A percentile compares a stretch with the other conserved stretches of the same genome.
Evolutionary conservation across 2,329 filamentous ascomycete genomes (phyloP).

Genomic region (Aspergillus ochraceus): DNA sequence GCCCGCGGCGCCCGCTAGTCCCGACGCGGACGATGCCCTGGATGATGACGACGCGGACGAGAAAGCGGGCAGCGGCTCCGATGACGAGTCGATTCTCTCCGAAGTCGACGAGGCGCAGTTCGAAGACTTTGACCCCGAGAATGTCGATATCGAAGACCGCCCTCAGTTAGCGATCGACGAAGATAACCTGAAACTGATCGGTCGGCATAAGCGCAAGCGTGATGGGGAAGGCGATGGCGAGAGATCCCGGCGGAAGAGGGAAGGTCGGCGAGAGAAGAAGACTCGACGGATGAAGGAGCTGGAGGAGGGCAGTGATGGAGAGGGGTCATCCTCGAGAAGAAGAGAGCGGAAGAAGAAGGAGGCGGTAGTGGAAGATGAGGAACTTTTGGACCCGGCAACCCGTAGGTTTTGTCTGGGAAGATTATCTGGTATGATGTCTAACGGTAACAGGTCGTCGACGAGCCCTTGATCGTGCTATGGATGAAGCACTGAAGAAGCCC

Average conservation of each 20-base stretch:
- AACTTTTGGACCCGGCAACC: slow-evolving; percentile 79
- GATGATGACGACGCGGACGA: slow-evolving; percentile 22
- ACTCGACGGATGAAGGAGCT: slow-evolving; percentile 72
- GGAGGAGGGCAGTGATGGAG: slow-evolving; percentile 52
- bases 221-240: slow-evolving; percentile 61
- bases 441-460: slow-evolving; percentile 61
- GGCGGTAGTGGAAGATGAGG: slow-evolving; percentile 67
- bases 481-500: slow-evolving; percentile 82
- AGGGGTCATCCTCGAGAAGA: slow-evolving; percentile 49
- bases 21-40: slow-evolving; percentile 12
- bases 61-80: slow-evolving; percentile 50
- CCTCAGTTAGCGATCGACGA: slow-evolving; percentile 61
- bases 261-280: slow-evolving; percentile 58
- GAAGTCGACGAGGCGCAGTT: slow-evolving; percentile 67
- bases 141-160: slow-evolving; percentile 61
- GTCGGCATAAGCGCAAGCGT: slow-evolving; percentile 66
- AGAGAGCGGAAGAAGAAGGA: slow-evolving; percentile 53
- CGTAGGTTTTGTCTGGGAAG: slow-evolving; percentile 50
- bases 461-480: slow-evolving; percentile 83
- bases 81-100: slow-evolving; percentile 63
- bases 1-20: slow-evolving; percentile 1
- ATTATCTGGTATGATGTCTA: slow-evolving; percentile 2
- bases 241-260: slow-evolving; percentile 68
- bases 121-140: slow-evolving; percentile 62
- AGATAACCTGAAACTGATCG: slow-evolving; percentile 60